These are phyloP conservation scores for Coemansia sp. DNA, from an alignment of 192 early-diverging fungal genomes.

Conservation along the genomic window DNA sequence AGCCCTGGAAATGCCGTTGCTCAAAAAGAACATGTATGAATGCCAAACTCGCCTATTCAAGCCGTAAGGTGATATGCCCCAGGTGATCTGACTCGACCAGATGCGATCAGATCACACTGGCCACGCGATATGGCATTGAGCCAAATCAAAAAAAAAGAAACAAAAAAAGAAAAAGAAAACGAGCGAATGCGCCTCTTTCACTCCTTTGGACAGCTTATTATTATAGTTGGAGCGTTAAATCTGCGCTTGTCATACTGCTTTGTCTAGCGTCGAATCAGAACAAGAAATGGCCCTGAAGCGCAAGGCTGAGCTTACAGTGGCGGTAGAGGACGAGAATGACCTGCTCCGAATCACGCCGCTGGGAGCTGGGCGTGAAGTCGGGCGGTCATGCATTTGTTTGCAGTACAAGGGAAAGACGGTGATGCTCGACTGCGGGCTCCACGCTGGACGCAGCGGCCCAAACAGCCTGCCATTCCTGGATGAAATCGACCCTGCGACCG, in stretches of 20 bases:
- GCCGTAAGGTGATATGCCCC: too few relatives aligned
- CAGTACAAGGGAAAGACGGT: slow-evolving; percentile 96
- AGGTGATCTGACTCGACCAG: too few relatives aligned
- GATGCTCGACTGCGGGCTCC: slow-evolving; percentile 95
- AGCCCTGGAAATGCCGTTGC: too few relatives aligned
- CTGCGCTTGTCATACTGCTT: neutral
- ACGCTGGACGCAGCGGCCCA: slow-evolving; percentile 90
- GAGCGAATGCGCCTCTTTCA: neutral
- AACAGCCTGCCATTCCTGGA: slow-evolving; percentile 94
- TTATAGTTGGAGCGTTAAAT: neutral
- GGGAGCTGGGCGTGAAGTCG: slow-evolving; percentile 97
- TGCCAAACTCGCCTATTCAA: too few relatives aligned
- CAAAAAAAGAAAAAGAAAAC: too few relatives aligned
- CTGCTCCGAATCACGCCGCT: slow-evolving; percentile 87
- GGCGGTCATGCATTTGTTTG: slow-evolving; percentile 87
- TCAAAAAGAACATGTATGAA: too few relatives aligned
- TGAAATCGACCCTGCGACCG: slow-evolving; percentile 80
- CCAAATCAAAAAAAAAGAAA: too few relatives aligned
- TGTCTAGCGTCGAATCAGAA: neutral
- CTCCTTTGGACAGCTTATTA: neutral
- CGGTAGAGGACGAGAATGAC: slow-evolving; percentile 73
- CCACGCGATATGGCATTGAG: too few relatives aligned
- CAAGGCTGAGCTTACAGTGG: slow-evolving; percentile 34
- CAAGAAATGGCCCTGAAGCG: slow-evolving; percentile 26
- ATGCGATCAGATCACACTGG: too few relatives aligned